Evolutionary conservation across 2,329 filamentous ascomycete genomes (phyloP).

Genomic region (Pleurostoma richardsiae): DNA sequence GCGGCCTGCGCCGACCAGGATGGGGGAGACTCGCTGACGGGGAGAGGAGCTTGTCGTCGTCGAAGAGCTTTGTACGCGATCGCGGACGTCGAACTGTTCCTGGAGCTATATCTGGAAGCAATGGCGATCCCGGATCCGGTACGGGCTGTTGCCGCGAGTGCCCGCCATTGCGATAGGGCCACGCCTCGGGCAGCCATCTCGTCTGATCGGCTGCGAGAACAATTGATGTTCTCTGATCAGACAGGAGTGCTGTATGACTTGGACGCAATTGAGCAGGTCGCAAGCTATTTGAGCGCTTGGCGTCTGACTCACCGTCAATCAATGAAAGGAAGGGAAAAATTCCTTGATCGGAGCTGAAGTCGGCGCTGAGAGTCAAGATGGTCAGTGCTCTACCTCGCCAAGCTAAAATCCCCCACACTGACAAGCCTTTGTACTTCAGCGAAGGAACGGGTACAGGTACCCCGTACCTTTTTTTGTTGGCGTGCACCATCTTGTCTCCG

Average conservation of each 20-base stretch:
- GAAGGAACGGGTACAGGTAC: too few relatives aligned
- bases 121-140: slow-evolving; percentile 19
- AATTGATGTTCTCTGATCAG: slow-evolving; percentile 4
- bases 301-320: too few relatives aligned
- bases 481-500: too few relatives aligned
- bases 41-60: slow-evolving; percentile 78
- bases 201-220: slow-evolving; percentile 7
- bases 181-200: slow-evolving; percentile 10
- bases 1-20: slow-evolving; percentile 89
- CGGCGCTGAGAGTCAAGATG: too few relatives aligned
- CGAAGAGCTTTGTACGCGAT: slow-evolving; percentile 97
- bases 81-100: slow-evolving; percentile 78
- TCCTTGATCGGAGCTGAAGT: too few relatives aligned
- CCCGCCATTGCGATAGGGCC: slow-evolving; percentile 12
- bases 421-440: too few relatives aligned
- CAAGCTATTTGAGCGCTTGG: too few relatives aligned
- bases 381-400: too few relatives aligned
- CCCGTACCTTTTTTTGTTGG: too few relatives aligned
- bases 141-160: slow-evolving; percentile 10
- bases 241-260: neutral
- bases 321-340: too few relatives aligned
- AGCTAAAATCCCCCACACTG: too few relatives aligned
- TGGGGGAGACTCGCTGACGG: slow-evolving; percentile 70
- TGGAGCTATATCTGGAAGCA: slow-evolving; percentile 33
- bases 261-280: too few relatives aligned